Evolutionary conservation across 805 yeast genomes (phyloP), one percentile per base, ranked within the genome.

Genomic region (Suhomyces kilbournensis): DNA sequence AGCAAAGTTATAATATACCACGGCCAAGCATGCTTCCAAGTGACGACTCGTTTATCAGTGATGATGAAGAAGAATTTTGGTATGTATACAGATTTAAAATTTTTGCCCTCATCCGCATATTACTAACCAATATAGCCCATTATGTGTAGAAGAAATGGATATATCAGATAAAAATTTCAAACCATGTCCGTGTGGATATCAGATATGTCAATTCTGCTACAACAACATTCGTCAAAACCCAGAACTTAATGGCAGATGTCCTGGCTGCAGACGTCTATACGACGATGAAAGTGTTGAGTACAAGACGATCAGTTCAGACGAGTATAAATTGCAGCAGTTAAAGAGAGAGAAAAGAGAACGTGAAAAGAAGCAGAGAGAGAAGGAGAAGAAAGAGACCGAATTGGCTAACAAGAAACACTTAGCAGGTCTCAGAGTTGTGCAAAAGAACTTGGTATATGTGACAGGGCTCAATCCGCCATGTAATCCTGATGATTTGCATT

Each of bases 121-220:
- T 60, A 62, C 68, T 67, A 67, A 67, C 61, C 28, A 46, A 30
- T 47, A 12, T 47, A 72, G 97, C 73, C 99, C 99, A 52, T 81
- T 94, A 57, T 94, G 99, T 76, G 93, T 92, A 65, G 99, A 94
- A 72, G 97, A 94, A 68, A 86, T 94, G 91, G 99, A 94, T 70
- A 84, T 93, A 46, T 88, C 96, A 15, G 99, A 94, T 71, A 90
- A 88, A 65, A 90, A 91, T 74, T 94, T 94, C 78, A 90, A 88
- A 69, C 99, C 99, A n/a, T 94, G 99, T 76, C 98, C 98, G 0
- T 94, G 99, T 75, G 99, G 99, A 17, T 94, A 94, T 65, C 97
- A 96, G 69, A 89, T 94, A 53, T 94, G 99, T 70, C 98, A 93
- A 77, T 94, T 94, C 67, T 94, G 99, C 70, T 94, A 93, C 78